Conservation (phyloP, 2,329 filamentous ascomycete genomes). For the Bipolaris gigantea region DNA sequence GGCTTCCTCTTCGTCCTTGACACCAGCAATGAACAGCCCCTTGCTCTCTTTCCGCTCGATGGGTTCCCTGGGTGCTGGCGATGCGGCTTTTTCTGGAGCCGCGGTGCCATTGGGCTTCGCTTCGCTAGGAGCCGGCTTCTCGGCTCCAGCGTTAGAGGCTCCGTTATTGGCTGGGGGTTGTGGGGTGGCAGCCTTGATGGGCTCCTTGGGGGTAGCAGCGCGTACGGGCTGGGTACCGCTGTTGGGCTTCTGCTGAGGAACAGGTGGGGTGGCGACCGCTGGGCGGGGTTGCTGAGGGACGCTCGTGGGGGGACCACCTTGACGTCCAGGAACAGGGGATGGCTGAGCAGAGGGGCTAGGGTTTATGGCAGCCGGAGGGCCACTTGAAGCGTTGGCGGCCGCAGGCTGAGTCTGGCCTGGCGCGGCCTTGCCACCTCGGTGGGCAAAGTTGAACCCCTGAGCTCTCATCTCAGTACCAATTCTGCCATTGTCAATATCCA, state of each 20-base stretch:
- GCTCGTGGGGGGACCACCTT: slow-evolving; percentile 34
- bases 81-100: slow-evolving; percentile 44
- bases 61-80: slow-evolving; percentile 54
- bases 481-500: slow-evolving; percentile 92
- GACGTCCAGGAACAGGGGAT: slow-evolving; percentile 38
- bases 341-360: slow-evolving; percentile 45
- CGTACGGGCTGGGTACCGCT: slow-evolving; percentile 44
- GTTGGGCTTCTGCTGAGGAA: slow-evolving; percentile 46
- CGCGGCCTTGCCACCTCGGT: slow-evolving; percentile 76
- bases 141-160: slow-evolving; percentile 41
- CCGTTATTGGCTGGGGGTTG: slow-evolving; percentile 45
- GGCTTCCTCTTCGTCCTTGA: slow-evolving; percentile 79
- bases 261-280: slow-evolving; percentile 40
- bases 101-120: slow-evolving; percentile 55
- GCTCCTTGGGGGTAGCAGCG: slow-evolving; percentile 47
- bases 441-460: slow-evolving; percentile 98
- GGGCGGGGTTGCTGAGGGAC: slow-evolving; percentile 40
- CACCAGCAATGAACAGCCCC: slow-evolving; percentile 87
- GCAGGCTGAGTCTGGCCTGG: slow-evolving; percentile 44
- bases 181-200: slow-evolving; percentile 55
- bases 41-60: slow-evolving; percentile 66
- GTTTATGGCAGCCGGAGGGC: slow-evolving; percentile 44
- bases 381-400: slow-evolving; percentile 39
- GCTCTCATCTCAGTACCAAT: slow-evolving; percentile 99
- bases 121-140: slow-evolving; percentile 48